A percentile compares a stretch with the other conserved stretches of the same genome.
Evolutionary conservation across 345 rosid genomes (phyloP).

Genomic region (Ceriops decandra): DNA sequence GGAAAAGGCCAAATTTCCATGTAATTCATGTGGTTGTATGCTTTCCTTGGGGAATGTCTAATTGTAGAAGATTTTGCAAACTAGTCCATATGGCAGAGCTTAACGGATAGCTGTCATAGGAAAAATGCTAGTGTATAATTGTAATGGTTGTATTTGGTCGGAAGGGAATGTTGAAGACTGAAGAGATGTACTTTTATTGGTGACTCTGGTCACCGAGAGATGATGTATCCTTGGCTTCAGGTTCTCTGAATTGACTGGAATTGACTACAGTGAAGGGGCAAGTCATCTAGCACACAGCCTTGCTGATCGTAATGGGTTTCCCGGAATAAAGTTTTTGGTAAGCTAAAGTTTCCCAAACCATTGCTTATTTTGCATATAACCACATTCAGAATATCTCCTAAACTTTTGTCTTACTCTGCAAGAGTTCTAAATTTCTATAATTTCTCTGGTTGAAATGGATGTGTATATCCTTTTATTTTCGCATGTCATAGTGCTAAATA

Average conservation of each 20-base stretch:
- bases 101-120: neutral
- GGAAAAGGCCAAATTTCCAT: neutral
- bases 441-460: too few species aligned
- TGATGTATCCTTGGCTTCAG: slow-evolving; percentile 36
- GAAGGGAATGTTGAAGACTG: too few species aligned
- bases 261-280: slow-evolving; percentile 90
- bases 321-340: slow-evolving; percentile 73
- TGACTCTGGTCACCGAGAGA: neutral
- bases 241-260: slow-evolving; percentile 88
- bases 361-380: too few species aligned
- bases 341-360: neutral
- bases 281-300: slow-evolving; percentile 77
- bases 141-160: too few species aligned
- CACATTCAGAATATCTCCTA: too few species aligned
- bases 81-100: neutral
- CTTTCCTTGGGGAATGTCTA: neutral
- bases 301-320: slow-evolving; percentile 78
- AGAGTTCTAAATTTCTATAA: too few species aligned
- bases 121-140: too few species aligned
- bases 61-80: neutral
- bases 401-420: too few species aligned
- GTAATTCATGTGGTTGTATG: neutral
- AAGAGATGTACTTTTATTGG: neutral
- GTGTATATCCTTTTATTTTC: too few species aligned
- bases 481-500: too few species aligned